Evolutionary conservation across 495 filamentous ascomycete species (phyloP).

Genomic region (Aspergillus kassunensis): DNA sequence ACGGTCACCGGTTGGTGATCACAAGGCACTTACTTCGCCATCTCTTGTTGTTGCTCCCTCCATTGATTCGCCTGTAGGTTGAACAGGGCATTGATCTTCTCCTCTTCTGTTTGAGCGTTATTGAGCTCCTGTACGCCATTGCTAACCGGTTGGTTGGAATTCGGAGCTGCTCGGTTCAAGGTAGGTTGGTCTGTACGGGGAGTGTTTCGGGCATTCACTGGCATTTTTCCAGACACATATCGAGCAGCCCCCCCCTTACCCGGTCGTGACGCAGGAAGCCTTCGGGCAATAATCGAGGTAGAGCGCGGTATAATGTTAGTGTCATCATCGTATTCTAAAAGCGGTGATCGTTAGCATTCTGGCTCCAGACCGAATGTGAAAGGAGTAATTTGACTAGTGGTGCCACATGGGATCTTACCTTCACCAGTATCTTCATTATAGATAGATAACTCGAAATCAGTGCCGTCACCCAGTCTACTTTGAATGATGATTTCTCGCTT

Average conservation of each 20-base stretch:
- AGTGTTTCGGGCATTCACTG: slow-evolving; percentile 76
- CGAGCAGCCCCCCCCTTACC: slow-evolving; percentile 85
- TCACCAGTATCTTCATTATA: slow-evolving; percentile 87
- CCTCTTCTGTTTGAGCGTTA: slow-evolving; percentile 78
- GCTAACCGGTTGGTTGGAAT: slow-evolving; percentile 40
- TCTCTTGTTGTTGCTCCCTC: slow-evolving; percentile 81
- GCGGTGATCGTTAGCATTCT: slow-evolving; percentile 11
- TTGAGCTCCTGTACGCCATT: slow-evolving; percentile 58
- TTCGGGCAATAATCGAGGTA: slow-evolving; percentile 85
- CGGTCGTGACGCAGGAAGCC: slow-evolving; percentile 74
- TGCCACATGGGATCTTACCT: slow-evolving; percentile 56
- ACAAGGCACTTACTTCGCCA: slow-evolving; percentile 72
- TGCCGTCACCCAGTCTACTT: slow-evolving; percentile 92
- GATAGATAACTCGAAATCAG: slow-evolving; percentile 93
- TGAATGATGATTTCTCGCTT: slow-evolving; percentile 96
- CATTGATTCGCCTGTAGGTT: slow-evolving; percentile 80
- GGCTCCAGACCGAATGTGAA: not conserved
- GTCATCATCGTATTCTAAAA: slow-evolving; percentile 89
- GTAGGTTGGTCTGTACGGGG: slow-evolving; percentile 64
- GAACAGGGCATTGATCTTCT: slow-evolving; percentile 86
- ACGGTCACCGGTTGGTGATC: not conserved
- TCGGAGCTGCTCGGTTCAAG: slow-evolving; percentile 43
- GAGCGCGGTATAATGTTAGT: slow-evolving; percentile 92
- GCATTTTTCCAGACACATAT: slow-evolving; percentile 97
- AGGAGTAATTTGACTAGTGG: not conserved